Evolutionary conservation across 768 basidiomycete species (phyloP).

Genomic region (Boletus rex-veris): DNA sequence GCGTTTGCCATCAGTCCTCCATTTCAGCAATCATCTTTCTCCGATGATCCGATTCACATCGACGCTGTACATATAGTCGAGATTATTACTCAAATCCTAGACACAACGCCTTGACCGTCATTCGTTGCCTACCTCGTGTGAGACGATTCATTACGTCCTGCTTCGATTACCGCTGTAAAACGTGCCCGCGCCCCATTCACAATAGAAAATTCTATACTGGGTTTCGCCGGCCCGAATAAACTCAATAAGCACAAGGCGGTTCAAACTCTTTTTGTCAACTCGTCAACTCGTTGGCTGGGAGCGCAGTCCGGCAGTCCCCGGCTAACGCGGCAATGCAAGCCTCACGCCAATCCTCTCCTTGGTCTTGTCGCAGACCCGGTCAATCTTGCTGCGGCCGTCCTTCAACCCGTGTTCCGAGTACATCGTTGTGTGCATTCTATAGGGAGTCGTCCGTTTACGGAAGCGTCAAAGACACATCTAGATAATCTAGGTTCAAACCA

Average conservation of each 20-base stretch:
- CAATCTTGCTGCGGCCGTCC: too few species aligned
- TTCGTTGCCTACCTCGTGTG: too few species aligned
- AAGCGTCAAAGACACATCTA: conserved; percentile 1
- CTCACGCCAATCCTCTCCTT: too few species aligned
- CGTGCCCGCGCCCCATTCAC: conserved; percentile 10
- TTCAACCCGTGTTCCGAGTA: too few species aligned
- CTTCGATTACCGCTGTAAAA: conserved; percentile 15
- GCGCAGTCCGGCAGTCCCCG: conserved; percentile 3
- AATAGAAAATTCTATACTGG: conserved; percentile 7
- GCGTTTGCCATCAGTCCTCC: too few species aligned
- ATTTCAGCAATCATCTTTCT: too few species aligned
- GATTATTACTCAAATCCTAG: neutral
- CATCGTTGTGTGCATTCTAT: neutral
- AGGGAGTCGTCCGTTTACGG: neutral
- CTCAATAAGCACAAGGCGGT: neutral
- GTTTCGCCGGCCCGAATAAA: conserved; percentile 1
- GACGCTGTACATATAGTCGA: too few species aligned
- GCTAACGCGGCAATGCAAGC: conserved; percentile 1
- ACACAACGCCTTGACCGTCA: too few species aligned
- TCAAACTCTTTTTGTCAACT: neutral
- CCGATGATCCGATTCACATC: too few species aligned
- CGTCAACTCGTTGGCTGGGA: too few species aligned
- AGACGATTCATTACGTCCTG: conserved; percentile 4
- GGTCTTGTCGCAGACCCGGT: too few species aligned
- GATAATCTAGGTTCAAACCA: neutral